Conservation (phyloP, 1,284 basidiomycete species). For the Sanghuangporus sanghuang region DNA sequence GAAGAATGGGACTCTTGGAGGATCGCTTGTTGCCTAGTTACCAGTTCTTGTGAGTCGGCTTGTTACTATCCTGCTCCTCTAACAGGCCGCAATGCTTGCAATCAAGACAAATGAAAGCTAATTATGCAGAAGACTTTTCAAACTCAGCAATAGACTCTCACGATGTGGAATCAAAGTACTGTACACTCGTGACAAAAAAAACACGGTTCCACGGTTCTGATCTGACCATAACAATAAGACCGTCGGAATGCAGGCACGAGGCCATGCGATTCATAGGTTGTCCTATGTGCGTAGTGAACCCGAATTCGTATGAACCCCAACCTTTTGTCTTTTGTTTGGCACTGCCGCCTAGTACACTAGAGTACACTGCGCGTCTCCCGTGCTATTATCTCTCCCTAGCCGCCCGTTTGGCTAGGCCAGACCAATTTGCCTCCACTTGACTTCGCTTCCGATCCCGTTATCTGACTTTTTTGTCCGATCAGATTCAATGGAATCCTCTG, state of each 20-base stretch:
- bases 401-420: not conserved
- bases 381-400: slow-evolving; percentile 7
- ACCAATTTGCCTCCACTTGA: not conserved
- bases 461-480: slow-evolving; percentile 16
- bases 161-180: slow-evolving; percentile 8
- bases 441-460: slow-evolving; percentile 6
- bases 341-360: slow-evolving; percentile 2
- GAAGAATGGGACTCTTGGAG: not conserved
- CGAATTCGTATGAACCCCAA: not conserved
- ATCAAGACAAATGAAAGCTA: slow-evolving; percentile 12
- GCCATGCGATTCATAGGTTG: not conserved
- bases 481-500: not conserved
- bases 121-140: not conserved
- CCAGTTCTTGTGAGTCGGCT: not conserved
- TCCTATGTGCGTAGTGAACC: not conserved
- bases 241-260: slow-evolving; percentile 16
- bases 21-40: not conserved
- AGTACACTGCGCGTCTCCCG: not conserved
- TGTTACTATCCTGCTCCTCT: not conserved
- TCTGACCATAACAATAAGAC: slow-evolving; percentile 12
- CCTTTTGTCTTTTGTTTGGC: slow-evolving; percentile 13
- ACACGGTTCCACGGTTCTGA: slow-evolving; percentile 10
- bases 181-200: slow-evolving; percentile 1
- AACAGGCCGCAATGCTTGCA: slow-evolving; percentile 10
- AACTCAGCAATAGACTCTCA: not conserved